phyloP scores from a whole-genome alignment of 2,329 filamentous ascomycete species.

The Dissoconium aciculare region DNA sequence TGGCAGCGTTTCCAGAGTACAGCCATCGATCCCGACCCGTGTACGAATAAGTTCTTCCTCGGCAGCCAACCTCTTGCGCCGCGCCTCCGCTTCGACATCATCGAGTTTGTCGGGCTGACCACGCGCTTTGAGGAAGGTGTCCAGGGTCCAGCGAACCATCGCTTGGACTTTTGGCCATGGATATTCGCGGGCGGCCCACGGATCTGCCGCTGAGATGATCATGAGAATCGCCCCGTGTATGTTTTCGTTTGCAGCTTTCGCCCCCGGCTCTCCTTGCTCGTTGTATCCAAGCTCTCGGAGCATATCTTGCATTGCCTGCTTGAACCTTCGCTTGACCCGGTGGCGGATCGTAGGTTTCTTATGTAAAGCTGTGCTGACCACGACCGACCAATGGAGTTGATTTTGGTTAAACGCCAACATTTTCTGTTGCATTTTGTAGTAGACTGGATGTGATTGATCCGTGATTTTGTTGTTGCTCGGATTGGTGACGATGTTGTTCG shows the following conservation, averaged over 20 bases:
- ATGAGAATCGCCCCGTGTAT: not conserved
- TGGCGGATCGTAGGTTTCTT: constrained; percentile 34
- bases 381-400: constrained; percentile 36
- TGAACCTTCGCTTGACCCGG: constrained; percentile 29
- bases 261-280: constrained; percentile 16
- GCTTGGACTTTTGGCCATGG: not conserved
- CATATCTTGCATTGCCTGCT: constrained; percentile 31
- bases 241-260: constrained; percentile 1
- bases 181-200: not conserved
- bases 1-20: too few species aligned
- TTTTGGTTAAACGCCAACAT: constrained; percentile 19
- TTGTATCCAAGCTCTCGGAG: constrained; percentile 34
- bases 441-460: constrained; percentile 25
- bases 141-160: not conserved
- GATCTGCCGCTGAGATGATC: not conserved
- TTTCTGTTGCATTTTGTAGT: too few species aligned
- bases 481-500: too few species aligned
- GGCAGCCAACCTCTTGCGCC: too few species aligned
- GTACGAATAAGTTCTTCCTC: too few species aligned
- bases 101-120: too few species aligned
- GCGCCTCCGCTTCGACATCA: too few species aligned
- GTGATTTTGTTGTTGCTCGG: too few species aligned
- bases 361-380: constrained; percentile 18
- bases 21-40: too few species aligned
- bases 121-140: not conserved